Percentiles rank a stretch among this genome's conserved stretches.
Conservation (phyloP, 495 filamentous ascomycete species). For the Neurospora sp. region DNA sequence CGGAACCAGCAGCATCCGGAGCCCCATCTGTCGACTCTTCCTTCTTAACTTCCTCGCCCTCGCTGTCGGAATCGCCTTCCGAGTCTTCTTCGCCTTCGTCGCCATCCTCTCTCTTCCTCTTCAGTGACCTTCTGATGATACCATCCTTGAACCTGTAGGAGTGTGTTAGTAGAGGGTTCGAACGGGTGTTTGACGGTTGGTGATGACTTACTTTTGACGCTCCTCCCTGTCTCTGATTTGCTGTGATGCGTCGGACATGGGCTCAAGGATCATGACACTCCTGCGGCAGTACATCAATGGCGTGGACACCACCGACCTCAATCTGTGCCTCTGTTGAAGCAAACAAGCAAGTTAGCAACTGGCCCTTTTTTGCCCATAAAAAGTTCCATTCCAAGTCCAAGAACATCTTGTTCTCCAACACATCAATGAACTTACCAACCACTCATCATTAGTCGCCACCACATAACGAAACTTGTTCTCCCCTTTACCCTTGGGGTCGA, state of each 20-base stretch:
- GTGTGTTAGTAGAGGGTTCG: constrained; percentile 1
- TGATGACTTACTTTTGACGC: constrained; percentile 56
- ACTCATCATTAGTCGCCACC: constrained; percentile 62
- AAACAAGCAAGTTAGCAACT: background rate
- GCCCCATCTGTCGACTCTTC: background rate
- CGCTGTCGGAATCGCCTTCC: constrained; percentile 12
- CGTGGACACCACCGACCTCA: constrained; percentile 25
- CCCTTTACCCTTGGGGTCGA: constrained; percentile 58
- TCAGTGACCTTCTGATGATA: constrained; percentile 21
- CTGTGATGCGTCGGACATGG: constrained; percentile 59
- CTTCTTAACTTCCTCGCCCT: constrained; percentile 18
- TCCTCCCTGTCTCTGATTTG: constrained; percentile 58
- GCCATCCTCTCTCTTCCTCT: constrained; percentile 45
- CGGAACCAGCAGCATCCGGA: constrained; percentile 7
- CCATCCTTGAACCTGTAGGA: constrained; percentile 17
- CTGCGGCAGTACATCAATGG: constrained; percentile 68
- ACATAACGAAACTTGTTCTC: constrained; percentile 88
- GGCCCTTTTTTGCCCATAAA: background rate
- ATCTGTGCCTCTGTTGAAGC: constrained; percentile 13
- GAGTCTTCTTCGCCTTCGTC: constrained; percentile 19
- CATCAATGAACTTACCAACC: constrained; percentile 13
- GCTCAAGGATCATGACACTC: constrained; percentile 77
- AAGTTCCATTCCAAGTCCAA: background rate
- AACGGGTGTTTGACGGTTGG: background rate
- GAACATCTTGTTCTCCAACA: background rate